Evolutionary conservation across 2,329 filamentous ascomycete genomes (phyloP).

Genomic region (Fusarium veterinarium): DNA sequence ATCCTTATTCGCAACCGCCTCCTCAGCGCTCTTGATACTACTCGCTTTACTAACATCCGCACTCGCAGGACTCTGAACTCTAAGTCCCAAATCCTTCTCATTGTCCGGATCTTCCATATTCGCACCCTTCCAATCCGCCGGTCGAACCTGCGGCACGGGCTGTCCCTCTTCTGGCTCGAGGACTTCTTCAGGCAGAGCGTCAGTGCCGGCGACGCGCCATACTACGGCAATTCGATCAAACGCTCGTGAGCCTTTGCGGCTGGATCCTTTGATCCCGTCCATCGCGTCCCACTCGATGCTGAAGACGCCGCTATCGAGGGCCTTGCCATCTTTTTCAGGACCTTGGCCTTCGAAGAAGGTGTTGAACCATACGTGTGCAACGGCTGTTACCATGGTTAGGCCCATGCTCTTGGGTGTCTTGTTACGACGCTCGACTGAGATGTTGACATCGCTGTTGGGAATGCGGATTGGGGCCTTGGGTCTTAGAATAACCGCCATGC

Average conservation of each 20-base stretch:
- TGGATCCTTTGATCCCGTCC: constrained; percentile 94
- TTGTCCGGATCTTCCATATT: constrained; percentile 55
- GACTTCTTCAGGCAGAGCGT: constrained; percentile 50
- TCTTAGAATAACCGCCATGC: constrained; percentile 81
- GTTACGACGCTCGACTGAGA: constrained; percentile 88
- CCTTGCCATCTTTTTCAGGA: constrained; percentile 72
- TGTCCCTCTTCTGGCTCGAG: constrained; percentile 74
- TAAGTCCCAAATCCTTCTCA: constrained; percentile 75
- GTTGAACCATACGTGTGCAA: constrained; percentile 98
- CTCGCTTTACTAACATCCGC: constrained; percentile 77
- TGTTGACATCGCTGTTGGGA: constrained; percentile 87
- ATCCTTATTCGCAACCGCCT: constrained; percentile 7
- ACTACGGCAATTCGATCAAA: constrained; percentile 87
- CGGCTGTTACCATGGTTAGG: constrained; percentile 88
- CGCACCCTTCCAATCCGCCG: constrained; percentile 81
- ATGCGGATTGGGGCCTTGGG: constrained; percentile 76
- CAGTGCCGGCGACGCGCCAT: constrained; percentile 69
- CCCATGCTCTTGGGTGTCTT: constrained; percentile 81
- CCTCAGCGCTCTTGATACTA: constrained; percentile 65
- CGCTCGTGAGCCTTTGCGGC: constrained; percentile 81
- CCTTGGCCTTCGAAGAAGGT: constrained; percentile 88
- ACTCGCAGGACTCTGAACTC: constrained; percentile 73
- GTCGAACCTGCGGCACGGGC: constrained; percentile 74
- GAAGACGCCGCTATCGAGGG: constrained; percentile 74
- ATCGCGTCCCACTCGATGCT: constrained; percentile 73